Evolutionary conservation across 164 flowering plant species (phyloP).

Genomic region (Houttuynia cordata): DNA sequence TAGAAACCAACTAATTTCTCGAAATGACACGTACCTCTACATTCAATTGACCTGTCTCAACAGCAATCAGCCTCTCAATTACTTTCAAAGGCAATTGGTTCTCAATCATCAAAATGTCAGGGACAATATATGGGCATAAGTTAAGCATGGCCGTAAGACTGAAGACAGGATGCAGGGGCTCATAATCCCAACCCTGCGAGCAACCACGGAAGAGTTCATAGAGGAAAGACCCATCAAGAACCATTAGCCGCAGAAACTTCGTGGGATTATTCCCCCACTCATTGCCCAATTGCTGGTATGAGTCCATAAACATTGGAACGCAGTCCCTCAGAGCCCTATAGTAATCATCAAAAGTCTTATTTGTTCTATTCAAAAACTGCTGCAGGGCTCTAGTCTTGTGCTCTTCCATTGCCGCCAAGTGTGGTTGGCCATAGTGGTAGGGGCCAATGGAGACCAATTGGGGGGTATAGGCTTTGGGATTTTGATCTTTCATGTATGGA

Average conservation of each 20-base stretch:
- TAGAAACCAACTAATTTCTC: no score
- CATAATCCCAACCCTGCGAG: conserved; percentile 37
- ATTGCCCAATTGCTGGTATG: background rate
- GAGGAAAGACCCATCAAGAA: conserved; percentile 56
- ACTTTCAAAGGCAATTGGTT: conserved; percentile 56
- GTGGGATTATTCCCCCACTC: conserved; percentile 25
- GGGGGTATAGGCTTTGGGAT: background rate
- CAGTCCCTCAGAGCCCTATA: background rate
- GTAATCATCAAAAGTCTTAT: conserved; percentile 8
- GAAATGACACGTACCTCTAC: background rate
- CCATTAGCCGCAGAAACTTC: conserved; percentile 61
- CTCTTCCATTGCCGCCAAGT: conserved; percentile 20
- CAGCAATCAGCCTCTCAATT: conserved; percentile 8
- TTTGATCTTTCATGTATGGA: background rate
- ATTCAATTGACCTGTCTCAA: conserved; percentile 9
- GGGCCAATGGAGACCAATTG: conserved; percentile 7
- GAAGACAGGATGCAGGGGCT: conserved; percentile 43
- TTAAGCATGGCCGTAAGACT: conserved; percentile 39
- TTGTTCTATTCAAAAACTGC: conserved; percentile 9
- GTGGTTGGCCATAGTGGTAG: conserved; percentile 18
- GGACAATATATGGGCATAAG: conserved; percentile 32
- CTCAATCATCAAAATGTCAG: conserved; percentile 67
- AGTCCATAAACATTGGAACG: background rate
- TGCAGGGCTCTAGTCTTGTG: conserved; percentile 22
- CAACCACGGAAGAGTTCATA: conserved; percentile 51